These are phyloP conservation scores for Cornus suecica DNA, from an alignment of 148 eudicot species.

Conservation along the genomic window DNA sequence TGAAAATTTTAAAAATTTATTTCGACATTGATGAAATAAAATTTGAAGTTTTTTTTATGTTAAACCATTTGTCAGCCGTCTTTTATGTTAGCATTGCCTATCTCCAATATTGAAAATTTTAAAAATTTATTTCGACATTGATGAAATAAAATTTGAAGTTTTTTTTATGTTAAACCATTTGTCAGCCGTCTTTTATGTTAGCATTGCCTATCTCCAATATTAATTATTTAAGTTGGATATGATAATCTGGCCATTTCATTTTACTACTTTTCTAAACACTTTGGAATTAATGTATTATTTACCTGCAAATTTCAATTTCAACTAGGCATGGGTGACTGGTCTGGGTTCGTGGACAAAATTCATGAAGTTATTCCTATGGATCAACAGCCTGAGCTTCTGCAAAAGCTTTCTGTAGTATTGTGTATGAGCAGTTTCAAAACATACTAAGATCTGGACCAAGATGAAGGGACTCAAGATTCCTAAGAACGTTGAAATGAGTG, in stretches of 20 bases:
- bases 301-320: constrained; percentile 3
- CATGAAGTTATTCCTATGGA: constrained; percentile 99
- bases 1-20: no score
- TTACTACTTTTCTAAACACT: neutral
- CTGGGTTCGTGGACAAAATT: constrained; percentile 96
- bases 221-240: constrained; percentile 6
- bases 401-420: constrained; percentile 91
- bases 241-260: neutral
- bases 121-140: no score
- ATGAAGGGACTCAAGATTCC: constrained; percentile 97
- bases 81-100: constrained; percentile 56
- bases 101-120: no score
- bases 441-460: constrained; percentile 88
- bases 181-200: constrained; percentile 96
- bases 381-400: constrained; percentile 98
- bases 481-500: constrained; percentile 90
- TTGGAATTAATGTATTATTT: constrained; percentile 12
- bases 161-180: constrained; percentile 97
- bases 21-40: no score
- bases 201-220: neutral
- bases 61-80: constrained; percentile 96
- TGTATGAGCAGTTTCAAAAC: constrained; percentile 97
- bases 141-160: no score
- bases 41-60: constrained; percentile 97
- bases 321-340: constrained; percentile 96